Evolutionary conservation across 208 protist species (phyloP).

Genomic region (Trypanosoma congolense): DNA sequence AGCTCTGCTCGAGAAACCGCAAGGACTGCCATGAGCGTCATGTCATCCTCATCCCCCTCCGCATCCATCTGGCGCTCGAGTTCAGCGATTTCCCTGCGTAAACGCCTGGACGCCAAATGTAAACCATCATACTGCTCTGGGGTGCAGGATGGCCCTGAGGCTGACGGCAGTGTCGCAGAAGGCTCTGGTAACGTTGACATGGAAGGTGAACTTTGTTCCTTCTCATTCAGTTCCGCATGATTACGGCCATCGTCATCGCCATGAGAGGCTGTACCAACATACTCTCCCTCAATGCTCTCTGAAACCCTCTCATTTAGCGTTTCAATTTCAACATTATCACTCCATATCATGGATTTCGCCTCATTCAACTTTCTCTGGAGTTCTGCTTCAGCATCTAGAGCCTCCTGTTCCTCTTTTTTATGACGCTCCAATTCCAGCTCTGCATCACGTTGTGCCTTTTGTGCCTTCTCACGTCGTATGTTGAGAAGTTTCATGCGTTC

Average conservation of each 20-base stretch:
- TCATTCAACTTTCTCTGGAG: conserved; percentile 54
- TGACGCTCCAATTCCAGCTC: conserved; percentile 55
- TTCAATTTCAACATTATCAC: background rate
- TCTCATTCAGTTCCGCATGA: background rate
- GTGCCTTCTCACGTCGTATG: conserved; percentile 61
- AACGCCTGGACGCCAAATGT: conserved; percentile 67
- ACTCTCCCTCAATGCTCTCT: background rate
- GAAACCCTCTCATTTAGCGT: background rate
- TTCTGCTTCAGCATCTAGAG: conserved; percentile 52
- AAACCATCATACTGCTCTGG: conserved; percentile 89
- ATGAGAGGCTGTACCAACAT: background rate
- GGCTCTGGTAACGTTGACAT: too few relatives aligned
- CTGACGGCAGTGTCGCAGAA: background rate
- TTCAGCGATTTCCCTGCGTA: conserved; percentile 72
- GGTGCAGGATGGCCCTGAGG: conserved; percentile 37
- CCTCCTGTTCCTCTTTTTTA: conserved; percentile 50
- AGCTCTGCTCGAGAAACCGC: conserved; percentile 78
- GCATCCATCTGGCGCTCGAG: conserved; percentile 86
- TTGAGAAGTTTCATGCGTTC: conserved; percentile 37
- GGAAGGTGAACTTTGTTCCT: background rate
- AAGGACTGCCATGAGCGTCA: conserved; percentile 92
- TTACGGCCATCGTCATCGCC: background rate
- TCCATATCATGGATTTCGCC: conserved; percentile 40
- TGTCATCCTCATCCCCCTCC: conserved; percentile 81
- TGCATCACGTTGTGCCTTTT: conserved; percentile 53